Base-by-base conservation (phyloP, 2,329 filamentous ascomycete species). In the Chalara sp. region DNA sequence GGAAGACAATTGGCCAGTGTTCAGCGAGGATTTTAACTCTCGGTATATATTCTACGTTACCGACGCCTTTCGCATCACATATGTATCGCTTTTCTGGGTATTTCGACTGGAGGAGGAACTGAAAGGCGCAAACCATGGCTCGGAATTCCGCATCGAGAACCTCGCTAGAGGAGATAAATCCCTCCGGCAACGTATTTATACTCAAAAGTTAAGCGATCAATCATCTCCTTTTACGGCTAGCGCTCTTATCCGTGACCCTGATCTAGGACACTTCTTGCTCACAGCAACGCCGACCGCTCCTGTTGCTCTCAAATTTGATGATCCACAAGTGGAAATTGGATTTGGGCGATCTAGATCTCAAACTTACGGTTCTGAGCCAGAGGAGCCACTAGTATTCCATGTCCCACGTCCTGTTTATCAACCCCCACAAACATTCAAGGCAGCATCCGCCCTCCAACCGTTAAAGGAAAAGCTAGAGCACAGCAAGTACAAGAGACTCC, bases 371-470 rank as follows among this genome's bases (percentile, higher is more conserved):
- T 70, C 71, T 48, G 68, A 72, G 46, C 65, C 65, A 6, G 72
- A 72, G 56, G 68, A 73, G 42, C 75, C 73, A 29, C 65, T 76
- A 49, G 72, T 76, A 47, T 74, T 81, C 45, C 81, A 76, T 61
- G 79, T 82, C 59, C 79, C 80, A n/a, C 80, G 86, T 40, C 83
- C 81, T 41, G 72, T 80, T 1, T 88, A 84, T 68, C 79, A 83
- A 58, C 76, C 82, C 6, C 76, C 83, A 13, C 75, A 80, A 51
- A 72, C 71, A 6, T 81, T 89, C 51, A 79, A 79, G 49, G 71
- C 78, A 51, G 67, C 68, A 6, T 83, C 80, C 5, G 70, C 72
- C 29, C 65, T 88, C 6, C 78, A 81, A 3, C 65, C 66, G 31
- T 69, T 84, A 44, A 70, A 84, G 10, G 76, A 80, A 47, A 70